Percentiles rank a stretch among this genome's conserved stretches.
phyloP scores from a whole-genome alignment of 441 rosid species.

The Geranium incanum region DNA sequence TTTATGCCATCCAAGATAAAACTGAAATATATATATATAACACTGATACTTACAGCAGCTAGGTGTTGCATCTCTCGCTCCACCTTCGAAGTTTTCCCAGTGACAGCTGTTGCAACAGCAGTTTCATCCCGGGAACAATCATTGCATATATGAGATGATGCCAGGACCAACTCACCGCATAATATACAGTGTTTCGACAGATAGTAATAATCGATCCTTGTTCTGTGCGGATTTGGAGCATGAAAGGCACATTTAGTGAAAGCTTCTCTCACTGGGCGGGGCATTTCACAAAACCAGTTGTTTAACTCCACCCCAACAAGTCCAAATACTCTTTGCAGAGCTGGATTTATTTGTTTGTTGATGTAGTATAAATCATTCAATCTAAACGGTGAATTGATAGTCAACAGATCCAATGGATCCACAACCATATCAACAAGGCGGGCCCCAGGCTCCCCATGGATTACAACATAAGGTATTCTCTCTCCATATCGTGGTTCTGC shows the following conservation, averaged over 20 bases:
- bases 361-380: conserved; percentile 85
- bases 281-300: conserved; percentile 83
- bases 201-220: conserved; percentile 78
- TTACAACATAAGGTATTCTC: conserved; percentile 81
- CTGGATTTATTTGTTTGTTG: conserved; percentile 89
- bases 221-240: conserved; percentile 44
- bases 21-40: not conserved
- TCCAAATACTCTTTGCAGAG: conserved; percentile 82
- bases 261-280: conserved; percentile 63
- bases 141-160: conserved; percentile 56
- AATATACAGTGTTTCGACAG: conserved; percentile 79
- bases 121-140: conserved; percentile 49
- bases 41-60: conserved; percentile 47
- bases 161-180: conserved; percentile 79
- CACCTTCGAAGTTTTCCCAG: conserved; percentile 72
- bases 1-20: not conserved
- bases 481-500: conserved; percentile 91
- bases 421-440: conserved; percentile 92
- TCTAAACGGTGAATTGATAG: conserved; percentile 64
- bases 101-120: conserved; percentile 50
- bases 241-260: conserved; percentile 44
- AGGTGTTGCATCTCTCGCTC: conserved; percentile 92
- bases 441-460: conserved; percentile 94
- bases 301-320: conserved; percentile 74
- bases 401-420: conserved; percentile 81